phyloP scores from a whole-genome alignment of 2,329 filamentous ascomycete species.

The Xylariales sp. region DNA sequence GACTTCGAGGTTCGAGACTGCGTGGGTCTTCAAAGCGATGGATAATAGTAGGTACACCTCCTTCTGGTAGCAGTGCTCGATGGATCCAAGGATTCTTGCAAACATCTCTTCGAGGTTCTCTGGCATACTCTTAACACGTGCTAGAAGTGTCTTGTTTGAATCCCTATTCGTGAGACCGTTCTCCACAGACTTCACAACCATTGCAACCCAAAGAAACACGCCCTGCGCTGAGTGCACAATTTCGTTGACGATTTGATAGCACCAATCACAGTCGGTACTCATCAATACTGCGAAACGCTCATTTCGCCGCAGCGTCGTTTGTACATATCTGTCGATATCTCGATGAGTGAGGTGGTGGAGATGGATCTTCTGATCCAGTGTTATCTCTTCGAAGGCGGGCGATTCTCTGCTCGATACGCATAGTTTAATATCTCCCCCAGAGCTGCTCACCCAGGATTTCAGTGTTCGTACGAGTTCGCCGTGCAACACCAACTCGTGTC shows the following conservation, averaged over 20 bases:
- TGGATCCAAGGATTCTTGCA: no score
- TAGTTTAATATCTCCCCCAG: constrained; percentile 7
- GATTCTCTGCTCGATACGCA: constrained; percentile 13
- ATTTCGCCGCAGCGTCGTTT: neutral
- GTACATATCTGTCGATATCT: neutral
- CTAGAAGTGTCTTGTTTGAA: no score
- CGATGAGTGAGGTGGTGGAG: neutral
- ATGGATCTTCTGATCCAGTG: constrained; percentile 4
- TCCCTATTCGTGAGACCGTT: no score
- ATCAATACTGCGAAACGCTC: neutral
- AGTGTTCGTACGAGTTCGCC: constrained; percentile 3
- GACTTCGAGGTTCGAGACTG: no score
- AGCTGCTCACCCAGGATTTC: constrained; percentile 3
- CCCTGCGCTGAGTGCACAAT: neutral
- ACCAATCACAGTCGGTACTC: neutral
- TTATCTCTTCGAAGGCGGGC: constrained; percentile 4
- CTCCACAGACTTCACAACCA: neutral
- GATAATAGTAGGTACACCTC: no score
- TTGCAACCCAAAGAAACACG: neutral
- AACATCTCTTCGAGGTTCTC: no score
- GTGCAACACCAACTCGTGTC: constrained; percentile 3
- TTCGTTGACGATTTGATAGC: neutral
- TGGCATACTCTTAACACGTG: no score
- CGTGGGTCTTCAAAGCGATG: no score
- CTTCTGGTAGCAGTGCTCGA: no score